Evolutionary conservation across 495 filamentous ascomycete species (phyloP).

Genomic region (Staphylotrichum tortipilum): DNA sequence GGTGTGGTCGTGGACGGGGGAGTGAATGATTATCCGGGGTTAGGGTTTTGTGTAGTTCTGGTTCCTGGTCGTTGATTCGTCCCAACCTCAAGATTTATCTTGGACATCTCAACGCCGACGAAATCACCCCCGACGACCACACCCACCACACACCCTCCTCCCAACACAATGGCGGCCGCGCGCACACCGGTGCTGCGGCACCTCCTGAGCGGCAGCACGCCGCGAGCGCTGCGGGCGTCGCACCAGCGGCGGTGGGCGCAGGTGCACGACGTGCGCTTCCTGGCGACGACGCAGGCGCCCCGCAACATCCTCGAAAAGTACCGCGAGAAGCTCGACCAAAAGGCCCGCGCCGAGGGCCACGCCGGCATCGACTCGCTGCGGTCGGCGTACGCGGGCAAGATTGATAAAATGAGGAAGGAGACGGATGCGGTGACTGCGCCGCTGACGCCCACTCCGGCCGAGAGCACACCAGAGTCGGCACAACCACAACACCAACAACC

Average conservation of each 20-base stretch:
- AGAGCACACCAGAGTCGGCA: not conserved
- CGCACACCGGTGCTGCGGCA: slow-evolving; percentile 31
- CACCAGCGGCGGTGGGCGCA: slow-evolving; percentile 79
- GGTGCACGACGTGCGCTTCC: slow-evolving; percentile 85
- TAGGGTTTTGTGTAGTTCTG: slow-evolving; percentile 3
- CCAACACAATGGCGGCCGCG: slow-evolving; percentile 21
- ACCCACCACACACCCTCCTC: not conserved
- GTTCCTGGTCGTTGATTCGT: no score
- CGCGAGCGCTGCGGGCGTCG: slow-evolving; percentile 17
- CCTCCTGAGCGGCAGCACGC: slow-evolving; percentile 22
- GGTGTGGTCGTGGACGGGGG: no score
- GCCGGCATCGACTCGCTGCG: slow-evolving; percentile 66
- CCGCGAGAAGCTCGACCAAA: slow-evolving; percentile 71
- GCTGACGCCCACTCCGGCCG: slow-evolving; percentile 24
- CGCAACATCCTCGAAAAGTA: slow-evolving; percentile 74
- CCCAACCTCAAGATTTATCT: not conserved
- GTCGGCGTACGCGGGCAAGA: slow-evolving; percentile 75
- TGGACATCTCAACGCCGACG: not conserved
- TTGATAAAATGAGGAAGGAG: slow-evolving; percentile 53
- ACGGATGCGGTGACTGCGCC: slow-evolving; percentile 35
- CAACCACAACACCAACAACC: slow-evolving; percentile 10
- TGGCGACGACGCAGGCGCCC: slow-evolving; percentile 48
- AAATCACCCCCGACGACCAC: not conserved
- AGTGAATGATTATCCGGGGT: no score
- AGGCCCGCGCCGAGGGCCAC: slow-evolving; percentile 73